phyloP scores from a whole-genome alignment of 177 flowering plant species.

The Vitis hybrid region DNA sequence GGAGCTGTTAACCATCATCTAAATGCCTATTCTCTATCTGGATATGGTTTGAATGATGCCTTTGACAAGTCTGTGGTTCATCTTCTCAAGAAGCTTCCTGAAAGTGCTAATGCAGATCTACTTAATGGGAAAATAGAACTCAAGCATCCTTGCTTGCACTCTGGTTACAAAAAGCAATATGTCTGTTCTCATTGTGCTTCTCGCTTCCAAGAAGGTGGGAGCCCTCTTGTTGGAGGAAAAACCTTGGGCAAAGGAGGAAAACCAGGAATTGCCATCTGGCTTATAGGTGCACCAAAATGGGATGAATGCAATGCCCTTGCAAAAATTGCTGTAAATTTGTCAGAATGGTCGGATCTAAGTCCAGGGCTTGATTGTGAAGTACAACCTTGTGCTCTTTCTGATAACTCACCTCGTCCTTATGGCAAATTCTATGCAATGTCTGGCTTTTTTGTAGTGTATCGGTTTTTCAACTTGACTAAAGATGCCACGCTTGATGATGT shows the following conservation, averaged over 20 bases:
- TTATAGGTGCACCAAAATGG: conserved; percentile 85
- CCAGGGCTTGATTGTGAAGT: conserved; percentile 79
- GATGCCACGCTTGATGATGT: conserved; percentile 88
- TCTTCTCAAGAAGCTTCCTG: conserved; percentile 57
- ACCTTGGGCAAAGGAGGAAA: conserved; percentile 45
- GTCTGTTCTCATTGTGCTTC: conserved; percentile 68
- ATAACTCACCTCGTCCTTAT: conserved; percentile 61
- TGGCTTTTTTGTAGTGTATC: conserved; percentile 93
- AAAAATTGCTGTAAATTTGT: conserved; percentile 74
- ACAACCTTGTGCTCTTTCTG: conserved; percentile 84
- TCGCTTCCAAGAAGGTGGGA: conserved; percentile 46
- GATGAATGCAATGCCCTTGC: conserved; percentile 80
- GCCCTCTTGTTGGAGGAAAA: conserved; percentile 45
- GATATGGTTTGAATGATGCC: conserved; percentile 98
- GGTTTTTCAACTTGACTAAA: conserved; percentile 78
- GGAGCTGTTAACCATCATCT: conserved; percentile 80
- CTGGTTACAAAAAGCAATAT: conserved; percentile 76
- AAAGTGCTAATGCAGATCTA: conserved; percentile 31
- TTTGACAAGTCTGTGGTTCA: conserved; percentile 85
- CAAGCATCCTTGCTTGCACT: conserved; percentile 85
- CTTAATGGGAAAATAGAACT: conserved; percentile 52
- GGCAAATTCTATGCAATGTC: conserved; percentile 92
- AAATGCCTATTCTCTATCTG: conserved; percentile 89
- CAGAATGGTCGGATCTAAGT: conserved; percentile 76
- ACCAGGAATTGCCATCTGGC: conserved; percentile 48